phyloP scores from a whole-genome alignment of 75 land plant genomes.

The Larix kaempferi region DNA sequence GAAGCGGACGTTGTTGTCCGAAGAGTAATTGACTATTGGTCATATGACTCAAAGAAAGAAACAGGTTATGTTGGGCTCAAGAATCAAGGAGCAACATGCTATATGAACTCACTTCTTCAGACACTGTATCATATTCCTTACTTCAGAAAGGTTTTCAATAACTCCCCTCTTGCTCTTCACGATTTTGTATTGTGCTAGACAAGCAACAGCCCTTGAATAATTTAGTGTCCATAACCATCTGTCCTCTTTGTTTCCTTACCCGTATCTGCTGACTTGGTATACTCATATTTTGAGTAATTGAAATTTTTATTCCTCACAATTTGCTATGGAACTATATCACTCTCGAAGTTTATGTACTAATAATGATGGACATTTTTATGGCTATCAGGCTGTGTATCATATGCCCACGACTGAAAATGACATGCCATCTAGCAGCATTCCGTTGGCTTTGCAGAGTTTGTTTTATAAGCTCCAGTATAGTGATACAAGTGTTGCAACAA shows the following conservation, averaged over 20 bases:
- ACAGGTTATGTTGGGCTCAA: constrained; percentile 98
- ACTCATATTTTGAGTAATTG: constrained; percentile 1
- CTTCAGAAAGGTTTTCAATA: constrained; percentile 76
- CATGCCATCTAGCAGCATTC: constrained; percentile 90
- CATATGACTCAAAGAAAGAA: constrained; percentile 94
- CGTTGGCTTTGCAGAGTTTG: constrained; percentile 92
- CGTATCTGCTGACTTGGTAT: not conserved
- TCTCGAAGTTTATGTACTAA: too few relatives aligned
- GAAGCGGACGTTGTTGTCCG: constrained; percentile 91
- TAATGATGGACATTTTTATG: not conserved
- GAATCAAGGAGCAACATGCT: constrained; percentile 99
- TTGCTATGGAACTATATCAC: not conserved
- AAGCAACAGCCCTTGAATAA: not conserved
- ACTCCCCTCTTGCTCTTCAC: not conserved
- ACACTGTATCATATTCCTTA: constrained; percentile 92
- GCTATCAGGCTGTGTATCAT: constrained; percentile 90
- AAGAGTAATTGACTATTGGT: constrained; percentile 71
- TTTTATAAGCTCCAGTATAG: constrained; percentile 98
- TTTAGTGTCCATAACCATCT: not conserved
- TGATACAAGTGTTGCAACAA: constrained; percentile 93
- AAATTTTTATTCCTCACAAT: not conserved
- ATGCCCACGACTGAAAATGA: constrained; percentile 99
- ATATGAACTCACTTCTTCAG: constrained; percentile 98
- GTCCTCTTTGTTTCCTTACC: not conserved
- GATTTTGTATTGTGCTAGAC: not conserved